Conservation (phyloP, 148 eudicot genomes). For the Heliamphora exappendiculata region DNA sequence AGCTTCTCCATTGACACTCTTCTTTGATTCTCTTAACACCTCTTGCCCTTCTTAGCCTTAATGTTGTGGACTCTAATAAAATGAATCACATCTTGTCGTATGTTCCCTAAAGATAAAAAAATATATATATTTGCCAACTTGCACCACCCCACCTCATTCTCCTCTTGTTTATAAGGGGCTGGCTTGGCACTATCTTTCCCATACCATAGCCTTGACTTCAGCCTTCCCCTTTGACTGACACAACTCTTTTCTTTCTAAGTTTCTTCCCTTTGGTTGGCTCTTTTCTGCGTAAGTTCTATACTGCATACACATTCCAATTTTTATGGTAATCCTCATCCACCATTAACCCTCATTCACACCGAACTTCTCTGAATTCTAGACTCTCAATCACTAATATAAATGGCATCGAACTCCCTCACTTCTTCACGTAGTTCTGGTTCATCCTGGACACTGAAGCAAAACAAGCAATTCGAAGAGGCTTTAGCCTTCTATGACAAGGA, state of each 20-base stretch:
- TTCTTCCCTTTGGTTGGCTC: neutral
- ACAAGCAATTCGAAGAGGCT: slow-evolving; percentile 64
- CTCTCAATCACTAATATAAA: slow-evolving; percentile 8
- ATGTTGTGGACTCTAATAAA: slow-evolving; percentile 12
- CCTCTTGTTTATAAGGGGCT: slow-evolving; percentile 27
- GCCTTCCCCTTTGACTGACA: slow-evolving; percentile 21
- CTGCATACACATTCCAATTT: neutral
- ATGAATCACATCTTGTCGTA: slow-evolving; percentile 27
- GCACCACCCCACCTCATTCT: slow-evolving; percentile 21
- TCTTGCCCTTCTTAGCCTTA: neutral
- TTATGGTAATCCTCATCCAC: neutral
- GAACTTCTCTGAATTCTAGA: neutral
- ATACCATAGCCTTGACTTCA: slow-evolving; percentile 27
- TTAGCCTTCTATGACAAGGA: slow-evolving; percentile 51
- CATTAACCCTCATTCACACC: neutral
- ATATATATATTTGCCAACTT: slow-evolving; percentile 30
- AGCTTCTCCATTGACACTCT: slow-evolving; percentile 14
- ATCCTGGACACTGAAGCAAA: slow-evolving; percentile 47
- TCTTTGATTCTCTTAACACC: slow-evolving; percentile 13
- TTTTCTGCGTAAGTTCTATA: neutral
- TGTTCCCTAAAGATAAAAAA: slow-evolving; percentile 8
- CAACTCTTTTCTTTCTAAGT: neutral
- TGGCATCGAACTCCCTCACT: slow-evolving; percentile 38
- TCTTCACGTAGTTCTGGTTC: slow-evolving; percentile 34
- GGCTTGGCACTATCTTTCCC: slow-evolving; percentile 20